Evolutionary conservation across 106 monocot genomes (phyloP).

Genomic region (Agapanthus africanus): DNA sequence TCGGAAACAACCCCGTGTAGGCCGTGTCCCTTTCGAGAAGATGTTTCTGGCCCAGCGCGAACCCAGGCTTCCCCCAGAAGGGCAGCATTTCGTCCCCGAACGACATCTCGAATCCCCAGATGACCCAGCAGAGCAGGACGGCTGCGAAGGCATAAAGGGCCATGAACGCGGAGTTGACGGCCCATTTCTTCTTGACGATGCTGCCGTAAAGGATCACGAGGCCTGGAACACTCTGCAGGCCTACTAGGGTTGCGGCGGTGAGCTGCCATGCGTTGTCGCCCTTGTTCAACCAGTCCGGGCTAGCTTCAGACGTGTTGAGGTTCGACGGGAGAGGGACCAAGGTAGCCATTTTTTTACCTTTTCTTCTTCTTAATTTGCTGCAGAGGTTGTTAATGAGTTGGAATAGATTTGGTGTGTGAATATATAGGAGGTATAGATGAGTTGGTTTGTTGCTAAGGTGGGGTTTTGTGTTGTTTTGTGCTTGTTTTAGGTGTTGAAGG

Average conservation of each 20-base stretch:
- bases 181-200: slow-evolving; percentile 44
- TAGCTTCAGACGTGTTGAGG: not conserved
- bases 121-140: slow-evolving; percentile 52
- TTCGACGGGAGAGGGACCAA: slow-evolving; percentile 4
- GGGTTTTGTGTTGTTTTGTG: too few relatives aligned
- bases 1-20: not conserved
- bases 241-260: slow-evolving; percentile 33
- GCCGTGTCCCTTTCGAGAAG: slow-evolving; percentile 15
- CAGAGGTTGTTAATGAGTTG: too few relatives aligned
- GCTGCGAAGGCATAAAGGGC: slow-evolving; percentile 53
- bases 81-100: slow-evolving; percentile 58
- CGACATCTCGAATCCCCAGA: slow-evolving; percentile 55
- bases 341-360: too few relatives aligned
- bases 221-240: slow-evolving; percentile 31
- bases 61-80: slow-evolving; percentile 49
- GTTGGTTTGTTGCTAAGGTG: too few relatives aligned
- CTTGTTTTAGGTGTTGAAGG: too few relatives aligned
- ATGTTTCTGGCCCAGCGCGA: slow-evolving; percentile 43
- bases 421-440: too few relatives aligned
- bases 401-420: too few relatives aligned
- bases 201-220: slow-evolving; percentile 37
- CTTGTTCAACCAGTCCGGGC: slow-evolving; percentile 39
- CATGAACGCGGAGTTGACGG: slow-evolving; percentile 54
- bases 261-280: slow-evolving; percentile 49
- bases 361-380: too few relatives aligned